Percentiles rank a stretch among this genome's conserved stretches.
phyloP scores from a whole-genome alignment of 495 filamentous ascomycete genomes.

The Cairneyella variabilis region DNA sequence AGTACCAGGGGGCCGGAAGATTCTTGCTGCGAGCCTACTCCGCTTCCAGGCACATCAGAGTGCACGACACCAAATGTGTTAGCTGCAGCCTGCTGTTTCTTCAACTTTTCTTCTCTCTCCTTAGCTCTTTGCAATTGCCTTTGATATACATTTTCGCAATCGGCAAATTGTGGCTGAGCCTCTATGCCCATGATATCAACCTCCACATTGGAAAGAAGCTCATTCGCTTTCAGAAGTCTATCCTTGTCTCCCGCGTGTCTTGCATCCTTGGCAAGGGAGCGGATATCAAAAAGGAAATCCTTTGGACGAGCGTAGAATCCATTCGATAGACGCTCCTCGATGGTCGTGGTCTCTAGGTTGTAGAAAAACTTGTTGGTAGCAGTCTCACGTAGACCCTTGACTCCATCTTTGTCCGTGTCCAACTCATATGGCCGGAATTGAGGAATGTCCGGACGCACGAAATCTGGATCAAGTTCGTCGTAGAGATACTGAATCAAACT shows the following conservation, averaged over 20 bases:
- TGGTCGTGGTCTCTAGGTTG: slow-evolving; percentile 88
- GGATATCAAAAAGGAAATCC: slow-evolving; percentile 85
- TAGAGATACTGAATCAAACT: slow-evolving; percentile 71
- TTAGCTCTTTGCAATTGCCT: slow-evolving; percentile 69
- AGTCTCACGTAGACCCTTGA: slow-evolving; percentile 62
- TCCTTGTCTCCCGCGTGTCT: slow-evolving; percentile 71
- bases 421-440: slow-evolving; percentile 71
- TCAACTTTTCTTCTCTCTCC: slow-evolving; percentile 57
- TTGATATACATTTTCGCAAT: slow-evolving; percentile 70
- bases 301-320: slow-evolving; percentile 87
- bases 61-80: slow-evolving; percentile 24
- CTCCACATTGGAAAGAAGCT: slow-evolving; percentile 85
- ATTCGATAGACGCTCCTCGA: slow-evolving; percentile 91
- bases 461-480: slow-evolving; percentile 76
- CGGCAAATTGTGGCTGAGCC: slow-evolving; percentile 59
- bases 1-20: slow-evolving; percentile 54
- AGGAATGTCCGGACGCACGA: slow-evolving; percentile 68
- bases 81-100: slow-evolving; percentile 48
- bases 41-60: slow-evolving; percentile 11
- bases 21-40: slow-evolving; percentile 9
- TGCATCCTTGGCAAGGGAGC: slow-evolving; percentile 77
- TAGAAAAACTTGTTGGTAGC: slow-evolving; percentile 81
- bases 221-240: slow-evolving; percentile 76
- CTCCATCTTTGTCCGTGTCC: slow-evolving; percentile 68
- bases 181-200: slow-evolving; percentile 78